Evolutionary conservation across 768 basidiomycete species (phyloP), one percentile per base, ranked within the genome.

Genomic region (Podaxis carcinomalis): DNA sequence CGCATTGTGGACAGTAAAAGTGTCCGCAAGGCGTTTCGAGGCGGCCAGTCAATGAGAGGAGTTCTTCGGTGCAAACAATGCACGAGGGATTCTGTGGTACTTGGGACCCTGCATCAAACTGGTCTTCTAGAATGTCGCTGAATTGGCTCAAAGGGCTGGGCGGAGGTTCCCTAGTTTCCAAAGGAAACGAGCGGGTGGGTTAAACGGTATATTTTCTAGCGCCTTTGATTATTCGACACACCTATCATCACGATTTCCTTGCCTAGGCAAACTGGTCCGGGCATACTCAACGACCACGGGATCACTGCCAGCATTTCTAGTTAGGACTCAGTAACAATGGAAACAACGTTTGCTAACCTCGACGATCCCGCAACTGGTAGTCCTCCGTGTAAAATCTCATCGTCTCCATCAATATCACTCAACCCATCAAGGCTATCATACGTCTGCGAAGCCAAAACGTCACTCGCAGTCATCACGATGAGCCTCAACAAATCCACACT

Each of bases 21-120:
- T 65, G 65, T n/a, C 51, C 65, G 28, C 65, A 65, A 14, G 62
- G 50, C 19, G 57, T 50, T 44, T 59, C 50, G 23, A 65, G 46
- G n/a, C 59, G 51, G 19, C 42, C 28, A 11, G 40, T 5, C 11
- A 36, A 27, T 13, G 42, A 36, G 19, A n/a, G 4, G 27, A 51
- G 27, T 21, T 19, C 19, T 16, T 28, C 59, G 16, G n/a, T n/a
- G 36, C 59, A 60, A 13, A 52, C 51, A 10, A 53, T 35, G 51
- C 59, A 60, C 3, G 9, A 16, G 9, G 59, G 59, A 23, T 3
- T 16, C 16, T 19, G 16, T 19, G 42, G 36, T 1, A 9, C 10
- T 25, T 11, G 19, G 11, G 23, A 1, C 3, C 4, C 19, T 10
- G 0, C 10, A 11, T 7, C 25, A 10, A 23, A 11, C 3, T 25